These are phyloP conservation scores for Volvox africanus DNA, from an alignment of 139 green algal species.

Conservation along the genomic window DNA sequence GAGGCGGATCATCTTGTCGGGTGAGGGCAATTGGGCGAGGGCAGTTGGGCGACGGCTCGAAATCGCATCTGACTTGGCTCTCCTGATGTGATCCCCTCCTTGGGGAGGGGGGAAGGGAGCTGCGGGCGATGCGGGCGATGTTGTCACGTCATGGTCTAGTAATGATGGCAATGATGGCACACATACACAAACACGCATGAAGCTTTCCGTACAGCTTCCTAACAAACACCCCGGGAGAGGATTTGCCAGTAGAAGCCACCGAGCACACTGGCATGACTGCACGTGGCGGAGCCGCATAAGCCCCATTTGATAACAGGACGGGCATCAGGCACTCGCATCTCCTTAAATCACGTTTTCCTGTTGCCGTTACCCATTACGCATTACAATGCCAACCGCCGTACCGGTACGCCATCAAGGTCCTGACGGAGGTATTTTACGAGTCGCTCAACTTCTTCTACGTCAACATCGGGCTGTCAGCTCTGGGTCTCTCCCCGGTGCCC, in stretches of 20 bases:
- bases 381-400: not conserved
- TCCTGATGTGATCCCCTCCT: no score
- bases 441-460: conserved; percentile 92
- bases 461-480: conserved; percentile 69
- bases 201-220: no score
- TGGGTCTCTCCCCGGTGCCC: conserved; percentile 68
- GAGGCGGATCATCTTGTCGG: no score
- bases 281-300: not conserved
- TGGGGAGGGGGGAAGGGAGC: not conserved
- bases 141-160: no score
- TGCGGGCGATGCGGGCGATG: not conserved
- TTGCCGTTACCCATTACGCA: not conserved
- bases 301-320: not conserved
- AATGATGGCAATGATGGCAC: no score
- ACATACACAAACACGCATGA: no score
- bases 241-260: not conserved
- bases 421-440: conserved; percentile 74
- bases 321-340: not conserved
- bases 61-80: no score
- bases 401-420: conserved; percentile 39
- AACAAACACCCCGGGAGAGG: no score
- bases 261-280: no score
- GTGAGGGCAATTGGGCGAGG: no score
- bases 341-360: not conserved
- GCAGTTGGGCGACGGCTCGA: no score